Percentiles rank a stretch among this genome's conserved stretches.
These are phyloP conservation scores for Plasmopara viticola DNA, from an alignment of 352 stramenopile genomes.

Conservation along the genomic window DNA sequence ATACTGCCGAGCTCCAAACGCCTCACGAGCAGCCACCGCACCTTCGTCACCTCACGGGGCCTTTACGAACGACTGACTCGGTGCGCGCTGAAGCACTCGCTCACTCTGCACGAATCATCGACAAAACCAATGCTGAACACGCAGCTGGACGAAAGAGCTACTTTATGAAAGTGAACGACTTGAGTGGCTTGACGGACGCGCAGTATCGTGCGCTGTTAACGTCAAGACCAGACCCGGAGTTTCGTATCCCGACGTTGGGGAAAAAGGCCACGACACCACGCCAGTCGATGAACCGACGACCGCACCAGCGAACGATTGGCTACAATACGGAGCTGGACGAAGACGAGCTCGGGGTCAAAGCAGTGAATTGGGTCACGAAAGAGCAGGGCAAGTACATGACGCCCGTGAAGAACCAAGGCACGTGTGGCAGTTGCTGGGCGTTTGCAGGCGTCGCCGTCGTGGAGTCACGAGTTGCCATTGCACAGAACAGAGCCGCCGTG, in stretches of 20 bases:
- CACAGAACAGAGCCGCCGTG: slow-evolving; percentile 50
- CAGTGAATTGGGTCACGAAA: slow-evolving; percentile 64
- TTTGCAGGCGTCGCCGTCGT: slow-evolving; percentile 73
- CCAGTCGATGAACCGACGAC: slow-evolving; percentile 1
- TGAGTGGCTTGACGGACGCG: slow-evolving; percentile 59
- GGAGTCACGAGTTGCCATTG: slow-evolving; percentile 76
- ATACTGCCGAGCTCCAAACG: too few relatives aligned
- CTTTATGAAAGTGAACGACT: slow-evolving; percentile 55
- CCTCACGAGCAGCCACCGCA: too few relatives aligned
- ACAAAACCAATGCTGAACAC: slow-evolving; percentile 42
- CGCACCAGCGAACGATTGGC: slow-evolving; percentile 18
- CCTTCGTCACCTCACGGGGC: too few relatives aligned
- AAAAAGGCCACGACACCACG: slow-evolving; percentile 12
- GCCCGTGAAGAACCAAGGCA: slow-evolving; percentile 90
- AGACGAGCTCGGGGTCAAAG: slow-evolving; percentile 24
- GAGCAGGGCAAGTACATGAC: slow-evolving; percentile 79
- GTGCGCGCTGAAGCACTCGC: slow-evolving; percentile 28
- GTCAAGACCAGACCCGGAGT: slow-evolving; percentile 34
- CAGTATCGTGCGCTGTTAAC: slow-evolving; percentile 60
- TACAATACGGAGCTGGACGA: slow-evolving; percentile 16
- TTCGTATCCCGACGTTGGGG: slow-evolving; percentile 6
- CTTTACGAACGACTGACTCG: too few relatives aligned
- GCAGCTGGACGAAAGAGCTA: slow-evolving; percentile 32
- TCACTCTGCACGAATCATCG: slow-evolving; percentile 34
- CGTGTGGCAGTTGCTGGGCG: slow-evolving; percentile 91